These are phyloP conservation scores for Ambrosia artemisiifolia DNA, from an alignment of 129 eudicot genomes.

Conservation along the genomic window DNA sequence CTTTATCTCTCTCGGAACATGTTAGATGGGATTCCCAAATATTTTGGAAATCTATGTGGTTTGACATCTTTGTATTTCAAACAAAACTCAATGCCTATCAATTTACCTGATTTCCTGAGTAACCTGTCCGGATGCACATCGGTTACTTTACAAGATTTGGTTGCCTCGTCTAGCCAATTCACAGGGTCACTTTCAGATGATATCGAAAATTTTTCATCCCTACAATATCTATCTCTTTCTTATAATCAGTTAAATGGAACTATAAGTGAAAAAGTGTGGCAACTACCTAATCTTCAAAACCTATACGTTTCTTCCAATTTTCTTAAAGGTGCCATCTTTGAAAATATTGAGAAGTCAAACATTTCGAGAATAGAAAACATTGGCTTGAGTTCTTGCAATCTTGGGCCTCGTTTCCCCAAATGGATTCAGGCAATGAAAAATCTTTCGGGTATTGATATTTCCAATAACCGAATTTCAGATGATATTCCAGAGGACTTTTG, in stretches of 20 bases:
- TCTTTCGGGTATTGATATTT: no score
- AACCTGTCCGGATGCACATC: conserved; percentile 9
- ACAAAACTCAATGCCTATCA: background rate
- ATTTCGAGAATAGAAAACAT: background rate
- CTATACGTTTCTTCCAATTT: background rate
- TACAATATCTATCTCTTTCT: no score
- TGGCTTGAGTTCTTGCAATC: conserved; percentile 9
- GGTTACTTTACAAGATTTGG: background rate
- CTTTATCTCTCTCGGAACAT: background rate
- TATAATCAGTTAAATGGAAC: no score
- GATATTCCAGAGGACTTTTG: no score
- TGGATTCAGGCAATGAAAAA: no score
- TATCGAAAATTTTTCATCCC: no score
- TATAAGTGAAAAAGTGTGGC: no score
- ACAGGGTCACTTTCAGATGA: background rate
- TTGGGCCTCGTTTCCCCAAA: no score
- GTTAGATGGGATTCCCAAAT: conserved; percentile 8
- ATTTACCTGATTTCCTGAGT: background rate
- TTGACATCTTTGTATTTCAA: background rate
- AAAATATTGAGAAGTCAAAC: background rate
- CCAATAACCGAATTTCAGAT: no score
- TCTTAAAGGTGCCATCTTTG: background rate
- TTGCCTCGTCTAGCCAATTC: background rate
- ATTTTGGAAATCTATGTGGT: conserved; percentile 2
- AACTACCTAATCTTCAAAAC: no score